Base-by-base conservation (phyloP, 2,329 filamentous ascomycete species). In the Pseudogymnoascus sp. region DNA sequence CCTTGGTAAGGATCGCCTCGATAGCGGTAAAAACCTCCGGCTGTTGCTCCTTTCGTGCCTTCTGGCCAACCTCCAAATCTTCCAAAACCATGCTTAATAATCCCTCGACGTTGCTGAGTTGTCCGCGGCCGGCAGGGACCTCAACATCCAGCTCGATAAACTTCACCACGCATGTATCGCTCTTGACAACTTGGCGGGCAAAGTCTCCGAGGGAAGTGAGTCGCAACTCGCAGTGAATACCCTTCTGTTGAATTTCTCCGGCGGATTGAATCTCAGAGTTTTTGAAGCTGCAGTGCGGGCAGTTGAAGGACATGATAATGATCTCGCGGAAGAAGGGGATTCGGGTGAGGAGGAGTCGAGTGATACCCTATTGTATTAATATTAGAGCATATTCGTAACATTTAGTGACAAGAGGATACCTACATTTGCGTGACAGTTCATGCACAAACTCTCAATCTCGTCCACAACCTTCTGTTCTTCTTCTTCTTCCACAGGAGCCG, bases 291-390 rank as follows among this genome's bases (percentile, higher is more conserved):
- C 94, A 99, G 76, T 97, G 85, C 5, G 90, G 86, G 80, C 94
- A 99, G 67, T 85, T 84, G 76, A 99, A 99, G 65, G 93, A 97
- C 87, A 97, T 96, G 75, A 99, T 85, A 70, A 99, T 91, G 66
- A 99, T 87, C 75, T 99, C 93, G 78, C 92, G 91, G 80, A 99
- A 99, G 81, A 91, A 97, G 13, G 94, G 94, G 62, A 99, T 97
- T 67, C 86, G 86, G 13, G 95, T 96, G 61, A 99, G 85, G 45
- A 99, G 85, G 21, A 99, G 83, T 63, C 88, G 84, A 12, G 94
- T 99, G 1, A 80, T 84, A 70, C 94, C 94, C 89, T 95, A 64
- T 5, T 12, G 1, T 7, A 59, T 39, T 13, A 8, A 8, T 59
- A 27, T 18, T n/a, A 59, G 58, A 9, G 27, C 2, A 48, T 61